phyloP scores from a whole-genome alignment of 225 moss, liverwort and hornwort genomes.

The Asterella californica region DNA sequence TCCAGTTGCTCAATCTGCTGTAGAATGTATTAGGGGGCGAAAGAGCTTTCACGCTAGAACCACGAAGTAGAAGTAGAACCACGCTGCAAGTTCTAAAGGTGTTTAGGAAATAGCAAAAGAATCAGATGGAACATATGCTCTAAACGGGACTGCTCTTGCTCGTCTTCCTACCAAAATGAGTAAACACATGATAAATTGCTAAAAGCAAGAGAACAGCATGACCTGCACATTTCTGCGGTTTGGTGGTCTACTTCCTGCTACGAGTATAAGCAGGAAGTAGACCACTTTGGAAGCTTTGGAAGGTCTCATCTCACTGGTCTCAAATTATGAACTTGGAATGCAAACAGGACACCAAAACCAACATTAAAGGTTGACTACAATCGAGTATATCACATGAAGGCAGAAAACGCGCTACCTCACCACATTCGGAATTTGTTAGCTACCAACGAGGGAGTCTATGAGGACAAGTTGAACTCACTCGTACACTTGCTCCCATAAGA shows the following conservation, averaged over 20 bases:
- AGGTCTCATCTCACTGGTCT: background rate
- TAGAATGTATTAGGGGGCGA: background rate
- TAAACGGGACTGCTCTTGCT: background rate
- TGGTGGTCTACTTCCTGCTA: background rate
- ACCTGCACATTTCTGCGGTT: background rate
- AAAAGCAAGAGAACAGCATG: background rate
- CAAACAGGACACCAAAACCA: background rate
- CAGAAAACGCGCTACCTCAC: background rate
- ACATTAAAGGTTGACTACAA: background rate
- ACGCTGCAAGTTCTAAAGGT: too few relatives aligned
- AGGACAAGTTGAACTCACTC: constrained; percentile 13
- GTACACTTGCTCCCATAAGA: constrained; percentile 37
- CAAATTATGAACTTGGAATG: background rate
- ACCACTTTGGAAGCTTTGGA: background rate
- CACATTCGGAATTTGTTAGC: background rate
- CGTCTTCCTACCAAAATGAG: background rate
- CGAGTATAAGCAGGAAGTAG: background rate
- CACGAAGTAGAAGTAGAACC: too few relatives aligned
- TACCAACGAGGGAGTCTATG: background rate
- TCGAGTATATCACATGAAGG: background rate
- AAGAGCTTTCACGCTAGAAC: background rate
- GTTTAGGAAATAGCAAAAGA: background rate
- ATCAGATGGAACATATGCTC: background rate
- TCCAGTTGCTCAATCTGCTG: background rate
- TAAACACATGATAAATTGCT: background rate